Conservation (phyloP, 2,329 filamentous ascomycete genomes). For the Sclerotinia spermophila region DNA sequence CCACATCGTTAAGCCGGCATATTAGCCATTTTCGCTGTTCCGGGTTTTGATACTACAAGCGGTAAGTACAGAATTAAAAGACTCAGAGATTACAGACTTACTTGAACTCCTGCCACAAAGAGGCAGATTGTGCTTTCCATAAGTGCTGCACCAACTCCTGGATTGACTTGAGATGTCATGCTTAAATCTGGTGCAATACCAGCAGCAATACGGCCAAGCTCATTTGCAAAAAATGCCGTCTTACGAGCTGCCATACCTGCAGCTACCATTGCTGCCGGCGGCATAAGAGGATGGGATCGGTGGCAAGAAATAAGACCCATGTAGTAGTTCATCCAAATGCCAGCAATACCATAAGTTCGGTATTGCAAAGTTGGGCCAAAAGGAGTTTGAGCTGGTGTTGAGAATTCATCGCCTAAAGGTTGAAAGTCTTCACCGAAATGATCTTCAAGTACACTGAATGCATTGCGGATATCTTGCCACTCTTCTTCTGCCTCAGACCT, state of each 20-base stretch:
- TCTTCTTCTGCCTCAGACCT: slow-evolving; percentile 46
- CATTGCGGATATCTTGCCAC: slow-evolving; percentile 70
- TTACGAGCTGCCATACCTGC: slow-evolving; percentile 71
- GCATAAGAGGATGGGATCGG: slow-evolving; percentile 83
- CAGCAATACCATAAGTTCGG: slow-evolving; percentile 80
- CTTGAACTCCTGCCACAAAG: slow-evolving; percentile 81
- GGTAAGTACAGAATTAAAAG: neutral
- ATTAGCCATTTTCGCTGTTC: slow-evolving; percentile 76
- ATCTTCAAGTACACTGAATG: slow-evolving; percentile 64
- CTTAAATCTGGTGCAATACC: slow-evolving; percentile 55
- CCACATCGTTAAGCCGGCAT: slow-evolving; percentile 68
- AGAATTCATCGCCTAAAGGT: slow-evolving; percentile 66
- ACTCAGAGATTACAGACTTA: slow-evolving; percentile 36
- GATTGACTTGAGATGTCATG: slow-evolving; percentile 59
- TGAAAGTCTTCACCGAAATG: slow-evolving; percentile 73
- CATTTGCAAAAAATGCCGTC: slow-evolving; percentile 67
- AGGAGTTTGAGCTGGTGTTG: slow-evolving; percentile 60
- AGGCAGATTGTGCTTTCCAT: slow-evolving; percentile 79
- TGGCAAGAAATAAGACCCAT: slow-evolving; percentile 81
- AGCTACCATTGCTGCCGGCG: slow-evolving; percentile 79
- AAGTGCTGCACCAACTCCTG: slow-evolving; percentile 73
- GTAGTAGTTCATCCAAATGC: slow-evolving; percentile 84
- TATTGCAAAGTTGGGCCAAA: slow-evolving; percentile 83
- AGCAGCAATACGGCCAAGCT: slow-evolving; percentile 76
- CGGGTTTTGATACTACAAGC: slow-evolving; percentile 62